A percentile compares a stretch with the other conserved stretches of the same genome.
Conservation (phyloP, 768 basidiomycete genomes). For the Cubamyces sp. region DNA sequence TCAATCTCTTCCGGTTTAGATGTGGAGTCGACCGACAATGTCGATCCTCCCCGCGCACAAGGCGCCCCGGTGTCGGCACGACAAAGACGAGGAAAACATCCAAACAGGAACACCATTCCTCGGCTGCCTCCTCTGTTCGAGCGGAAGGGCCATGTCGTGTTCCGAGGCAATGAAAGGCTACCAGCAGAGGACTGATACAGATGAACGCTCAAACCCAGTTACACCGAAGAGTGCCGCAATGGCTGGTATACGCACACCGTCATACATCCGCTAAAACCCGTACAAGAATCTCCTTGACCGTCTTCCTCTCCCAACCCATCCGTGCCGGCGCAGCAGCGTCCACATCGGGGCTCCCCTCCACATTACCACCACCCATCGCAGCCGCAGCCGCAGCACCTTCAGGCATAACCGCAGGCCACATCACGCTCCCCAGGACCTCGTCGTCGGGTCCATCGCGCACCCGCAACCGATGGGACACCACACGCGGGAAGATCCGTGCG, state of each 20-base stretch:
- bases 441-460: conserved; percentile 72
- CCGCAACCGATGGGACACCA: conserved; percentile 75
- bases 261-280: conserved; percentile 57
- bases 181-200: not conserved
- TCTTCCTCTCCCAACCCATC: conserved; percentile 46
- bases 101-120: conserved; percentile 19
- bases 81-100: conserved; percentile 24
- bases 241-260: not conserved
- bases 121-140: conserved; percentile 64
- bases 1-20: not conserved
- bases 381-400: conserved; percentile 12
- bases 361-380: conserved; percentile 16
- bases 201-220: not conserved
- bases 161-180: conserved; percentile 62
- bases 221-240: no score
- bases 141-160: conserved; percentile 65
- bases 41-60: conserved; percentile 4
- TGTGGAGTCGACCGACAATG: not conserved
- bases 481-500: conserved; percentile 71
- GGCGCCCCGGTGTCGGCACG: not conserved
- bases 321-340: not conserved
- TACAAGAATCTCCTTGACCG: conserved; percentile 70
- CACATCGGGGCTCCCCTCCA: conserved; percentile 4
- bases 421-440: conserved; percentile 65
- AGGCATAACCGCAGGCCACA: conserved; percentile 54